Base-by-base conservation (phyloP, 805 yeast species). In the Hanseniaspora clermontiae region DNA sequence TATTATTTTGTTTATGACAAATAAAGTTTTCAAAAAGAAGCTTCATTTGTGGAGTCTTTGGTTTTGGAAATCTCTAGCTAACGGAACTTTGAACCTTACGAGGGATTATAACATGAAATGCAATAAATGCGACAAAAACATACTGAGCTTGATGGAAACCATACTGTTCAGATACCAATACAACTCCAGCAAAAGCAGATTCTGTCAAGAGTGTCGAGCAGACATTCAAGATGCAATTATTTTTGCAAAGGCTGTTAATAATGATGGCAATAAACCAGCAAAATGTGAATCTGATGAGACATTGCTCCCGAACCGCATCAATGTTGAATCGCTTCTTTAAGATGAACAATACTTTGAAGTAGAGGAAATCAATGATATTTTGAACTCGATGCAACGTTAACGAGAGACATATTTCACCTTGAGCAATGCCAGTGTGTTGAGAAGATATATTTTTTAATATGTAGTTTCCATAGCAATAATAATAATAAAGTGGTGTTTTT, bases 1-100 rank as follows among this genome's bases (percentile, higher is more conserved):
- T 2, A 11, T 52, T 2, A 32, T 36, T 27, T 17, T 43, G 9
- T 20, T 20, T 9, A 29, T 45, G n/a, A 19, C 24, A 8, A 31
- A 52, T 45, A 32, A 37, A 17, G 2, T 9, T 1, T 52, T 37
- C 37, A 14, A 17, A 15, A 29, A 38, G 11, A 17, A 27, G n/a
- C 27, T 52, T 27, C 8, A 24, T n/a, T 37, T 32, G 11, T 52
- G 56, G 56, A 52, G 37, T 19, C 9, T 15, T 8, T 52, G 49
- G 50, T 52, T 43, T 38, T 52, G 56, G 56, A 14, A n/a, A 8
- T 12, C n/a, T 4, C 17, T 42, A 4, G 17, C 29, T 14, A 43
- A 43, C 19, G 29, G 4, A 19, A 15, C n/a, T 15, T 24, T 36
- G 14, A 20, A 32, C 34, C 9, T 5, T 34, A 19, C n/a, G 31